Evolutionary conservation across 2,329 filamentous ascomycete genomes (phyloP).

Genomic region (Pseudogymnoascus sp.): DNA sequence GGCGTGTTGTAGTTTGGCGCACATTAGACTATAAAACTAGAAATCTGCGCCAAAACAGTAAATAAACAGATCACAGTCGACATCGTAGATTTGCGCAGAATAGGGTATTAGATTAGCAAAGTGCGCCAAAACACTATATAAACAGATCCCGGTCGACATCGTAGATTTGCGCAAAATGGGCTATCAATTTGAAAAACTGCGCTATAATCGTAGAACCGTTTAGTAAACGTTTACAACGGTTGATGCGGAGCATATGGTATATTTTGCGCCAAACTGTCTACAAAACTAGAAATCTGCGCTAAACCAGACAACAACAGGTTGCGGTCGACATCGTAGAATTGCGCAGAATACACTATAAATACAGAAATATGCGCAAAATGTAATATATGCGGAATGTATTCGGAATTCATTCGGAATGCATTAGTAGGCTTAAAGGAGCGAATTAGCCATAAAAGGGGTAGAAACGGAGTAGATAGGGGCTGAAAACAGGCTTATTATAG

Average conservation of each 20-base stretch:
- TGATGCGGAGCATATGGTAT: background rate
- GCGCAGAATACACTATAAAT: background rate
- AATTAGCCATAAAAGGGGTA: background rate
- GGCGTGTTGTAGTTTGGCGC: background rate
- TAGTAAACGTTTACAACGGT: background rate
- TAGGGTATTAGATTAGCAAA: too few relatives aligned
- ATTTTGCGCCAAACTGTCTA: background rate
- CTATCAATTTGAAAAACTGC: background rate
- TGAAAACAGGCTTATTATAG: background rate
- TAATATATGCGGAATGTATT: background rate
- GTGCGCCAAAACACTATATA: too few relatives aligned
- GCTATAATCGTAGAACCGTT: background rate
- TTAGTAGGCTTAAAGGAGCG: background rate
- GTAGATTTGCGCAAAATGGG: too few relatives aligned
- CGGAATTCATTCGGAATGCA: background rate
- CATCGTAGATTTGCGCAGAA: background rate
- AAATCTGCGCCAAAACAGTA: background rate
- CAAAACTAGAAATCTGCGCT: background rate
- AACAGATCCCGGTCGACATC: too few relatives aligned
- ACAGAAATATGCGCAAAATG: background rate
- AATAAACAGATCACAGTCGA: background rate
- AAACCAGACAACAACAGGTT: background rate
- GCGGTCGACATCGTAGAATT: background rate
- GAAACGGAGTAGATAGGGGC: background rate
- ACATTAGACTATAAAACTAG: background rate